Evolutionary conservation across 257 asterid species (phyloP), one percentile per base, ranked within the genome.

Genomic region (Penstemon davidsonii): DNA sequence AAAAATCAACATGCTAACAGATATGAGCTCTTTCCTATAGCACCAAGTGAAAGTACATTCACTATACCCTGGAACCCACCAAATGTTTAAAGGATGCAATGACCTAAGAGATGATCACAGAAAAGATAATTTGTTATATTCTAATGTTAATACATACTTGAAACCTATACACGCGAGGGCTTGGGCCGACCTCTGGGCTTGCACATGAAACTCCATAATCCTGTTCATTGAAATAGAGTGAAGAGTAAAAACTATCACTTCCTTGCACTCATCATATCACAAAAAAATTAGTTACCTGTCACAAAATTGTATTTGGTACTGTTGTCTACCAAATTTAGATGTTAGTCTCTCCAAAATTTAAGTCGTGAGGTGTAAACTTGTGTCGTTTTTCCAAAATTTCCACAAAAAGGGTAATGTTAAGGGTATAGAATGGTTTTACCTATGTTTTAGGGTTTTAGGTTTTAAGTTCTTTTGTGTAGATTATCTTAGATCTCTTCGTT

Each of bases 91-190:
- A 43, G 36, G 53, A 65, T 57, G 60, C 66, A 73, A 74, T 59
- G 45, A 43, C 56, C 39, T 59, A 38, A 39, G 36, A 69, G 25
- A 59, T 13, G 6, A 19, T 77, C 3, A 41, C 43, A 62, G 5
- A 66, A 66, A 33, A 56, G 13, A 56, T 55, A 9, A 61, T 70
- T 72, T 33, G 19, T 49, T 58, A 51, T 57, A 66, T 68, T 61
- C 57, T 46, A 69, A 45, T 58, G 38, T 50, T 18, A 63, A 55
- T 67, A 74, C 90, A 64, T 86, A 94, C 99, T 72, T 87, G 88
- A 76, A 77, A 82, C 81, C 95, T 83, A 70, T 87, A 90, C 73
- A 69, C 82, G 7, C 84, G 92, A 57, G 89, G 92, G 68, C 91
- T 91, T 76, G 74, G 79, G 72, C 88, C 89, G 73, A 78, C 86